A percentile compares a stretch with the other conserved stretches of the same genome.
Conservation (phyloP, 2,329 filamentous ascomycete genomes). For the Talaromyces amestolkiae region DNA sequence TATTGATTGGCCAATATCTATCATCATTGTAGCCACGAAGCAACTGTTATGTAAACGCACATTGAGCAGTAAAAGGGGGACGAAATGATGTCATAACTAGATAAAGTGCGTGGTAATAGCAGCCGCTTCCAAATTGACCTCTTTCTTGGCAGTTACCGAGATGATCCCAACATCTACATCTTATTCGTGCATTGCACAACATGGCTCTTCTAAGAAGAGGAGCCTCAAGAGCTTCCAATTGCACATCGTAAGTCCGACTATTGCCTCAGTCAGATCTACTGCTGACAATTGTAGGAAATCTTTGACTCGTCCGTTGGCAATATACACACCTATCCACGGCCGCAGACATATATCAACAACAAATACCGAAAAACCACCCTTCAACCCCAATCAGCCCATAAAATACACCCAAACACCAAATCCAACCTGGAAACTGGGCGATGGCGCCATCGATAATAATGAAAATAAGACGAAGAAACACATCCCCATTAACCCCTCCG, state of each 20-base stretch:
- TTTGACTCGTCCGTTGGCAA: neutral
- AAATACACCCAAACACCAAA: constrained; percentile 43
- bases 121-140: no score
- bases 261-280: no score
- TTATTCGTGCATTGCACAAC: neutral
- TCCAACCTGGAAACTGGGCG: constrained; percentile 43
- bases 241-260: neutral
- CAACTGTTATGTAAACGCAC: neutral
- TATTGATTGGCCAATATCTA: no score
- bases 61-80: neutral
- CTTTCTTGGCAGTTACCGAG: neutral
- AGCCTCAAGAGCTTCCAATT: neutral
- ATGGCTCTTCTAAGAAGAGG: neutral
- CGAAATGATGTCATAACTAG: neutral
- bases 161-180: neutral
- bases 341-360: neutral
- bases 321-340: neutral
- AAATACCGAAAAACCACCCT: constrained; percentile 24
- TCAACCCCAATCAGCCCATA: constrained; percentile 33
- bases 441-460: constrained; percentile 32
- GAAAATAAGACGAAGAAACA: constrained; percentile 51
- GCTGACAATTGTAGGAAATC: neutral
- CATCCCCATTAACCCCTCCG: constrained; percentile 78
- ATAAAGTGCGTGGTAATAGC: no score
- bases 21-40: no score